Evolutionary conservation across 2,329 filamentous ascomycete species (phyloP).

Genomic region (Cladophialophora exuberans): DNA sequence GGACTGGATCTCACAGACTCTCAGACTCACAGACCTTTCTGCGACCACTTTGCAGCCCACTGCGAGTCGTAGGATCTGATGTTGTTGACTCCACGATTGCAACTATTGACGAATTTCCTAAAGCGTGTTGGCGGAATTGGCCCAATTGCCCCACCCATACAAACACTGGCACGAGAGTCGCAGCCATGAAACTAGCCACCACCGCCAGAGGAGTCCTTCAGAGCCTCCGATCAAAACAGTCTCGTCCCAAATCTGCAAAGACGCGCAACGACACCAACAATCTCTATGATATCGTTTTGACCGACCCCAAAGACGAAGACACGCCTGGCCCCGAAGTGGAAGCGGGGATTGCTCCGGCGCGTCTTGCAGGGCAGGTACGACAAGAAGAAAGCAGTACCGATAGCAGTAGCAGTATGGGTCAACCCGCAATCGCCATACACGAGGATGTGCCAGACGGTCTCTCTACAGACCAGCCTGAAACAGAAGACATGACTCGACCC

Average conservation of each 20-base stretch:
- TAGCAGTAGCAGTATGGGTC: conserved; percentile 29
- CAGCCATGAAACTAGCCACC: conserved; percentile 25
- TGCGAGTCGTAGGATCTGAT: too few relatives aligned
- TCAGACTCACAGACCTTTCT: background rate
- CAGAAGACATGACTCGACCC: conserved; percentile 6
- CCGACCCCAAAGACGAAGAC: background rate
- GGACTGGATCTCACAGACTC: too few relatives aligned
- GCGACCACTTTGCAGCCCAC: conserved; percentile 3
- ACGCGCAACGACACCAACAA: conserved; percentile 2
- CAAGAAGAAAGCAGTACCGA: conserved; percentile 19
- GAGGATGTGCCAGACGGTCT: conserved; percentile 25
- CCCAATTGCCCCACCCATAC: too few relatives aligned
- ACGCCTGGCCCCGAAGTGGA: conserved; percentile 1
- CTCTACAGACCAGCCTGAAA: conserved; percentile 5
- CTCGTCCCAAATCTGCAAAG: conserved; percentile 10
- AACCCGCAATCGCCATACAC: conserved; percentile 30
- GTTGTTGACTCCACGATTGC: conserved; percentile 4
- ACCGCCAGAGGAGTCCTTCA: conserved; percentile 23
- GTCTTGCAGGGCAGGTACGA: conserved; percentile 15
- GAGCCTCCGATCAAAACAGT: conserved; percentile 24
- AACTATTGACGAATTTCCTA: conserved; percentile 25
- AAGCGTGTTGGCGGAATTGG: conserved; percentile 4
- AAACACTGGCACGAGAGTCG: conserved; percentile 9
- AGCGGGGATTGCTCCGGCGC: conserved; percentile 3
- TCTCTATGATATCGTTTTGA: conserved; percentile 19